phyloP scores from a whole-genome alignment of 1,284 basidiomycete species.

The Bjerkandera adusta region DNA sequence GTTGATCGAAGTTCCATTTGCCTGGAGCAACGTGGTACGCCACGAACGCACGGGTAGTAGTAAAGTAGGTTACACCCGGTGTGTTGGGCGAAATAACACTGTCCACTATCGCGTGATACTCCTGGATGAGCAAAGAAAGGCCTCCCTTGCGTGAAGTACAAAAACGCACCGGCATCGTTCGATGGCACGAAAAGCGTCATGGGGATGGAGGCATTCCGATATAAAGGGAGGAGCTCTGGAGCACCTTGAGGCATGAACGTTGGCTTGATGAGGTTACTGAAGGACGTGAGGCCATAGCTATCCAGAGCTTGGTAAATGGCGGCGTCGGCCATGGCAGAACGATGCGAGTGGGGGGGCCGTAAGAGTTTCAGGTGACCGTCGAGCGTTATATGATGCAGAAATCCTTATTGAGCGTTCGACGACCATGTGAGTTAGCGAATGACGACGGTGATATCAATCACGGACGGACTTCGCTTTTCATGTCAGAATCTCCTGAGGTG shows the following conservation, averaged over 20 bases:
- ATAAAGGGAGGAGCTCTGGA: neutral
- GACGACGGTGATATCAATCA: too few species aligned
- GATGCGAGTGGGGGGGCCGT: too few species aligned
- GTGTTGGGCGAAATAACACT: neutral
- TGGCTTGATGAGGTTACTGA: neutral
- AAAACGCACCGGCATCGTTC: conserved; percentile 1
- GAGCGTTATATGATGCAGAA: too few species aligned
- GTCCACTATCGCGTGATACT: too few species aligned
- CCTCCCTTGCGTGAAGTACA: neutral
- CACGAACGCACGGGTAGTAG: neutral
- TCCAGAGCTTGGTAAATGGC: neutral
- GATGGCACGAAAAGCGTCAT: conserved; percentile 1
- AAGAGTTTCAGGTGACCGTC: too few species aligned
- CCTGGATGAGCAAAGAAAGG: neutral
- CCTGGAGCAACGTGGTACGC: neutral
- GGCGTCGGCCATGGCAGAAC: neutral
- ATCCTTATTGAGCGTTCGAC: too few species aligned
- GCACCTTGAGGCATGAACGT: neutral
- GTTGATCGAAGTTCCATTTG: neutral
- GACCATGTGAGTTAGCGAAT: too few species aligned
- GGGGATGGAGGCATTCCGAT: neutral
- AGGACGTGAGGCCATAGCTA: neutral
- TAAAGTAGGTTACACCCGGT: neutral
- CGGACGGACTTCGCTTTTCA: too few species aligned
- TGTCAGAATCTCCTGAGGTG: too few species aligned